phyloP scores from a whole-genome alignment of 2,329 filamentous ascomycete genomes.

The Didymella glomerata region DNA sequence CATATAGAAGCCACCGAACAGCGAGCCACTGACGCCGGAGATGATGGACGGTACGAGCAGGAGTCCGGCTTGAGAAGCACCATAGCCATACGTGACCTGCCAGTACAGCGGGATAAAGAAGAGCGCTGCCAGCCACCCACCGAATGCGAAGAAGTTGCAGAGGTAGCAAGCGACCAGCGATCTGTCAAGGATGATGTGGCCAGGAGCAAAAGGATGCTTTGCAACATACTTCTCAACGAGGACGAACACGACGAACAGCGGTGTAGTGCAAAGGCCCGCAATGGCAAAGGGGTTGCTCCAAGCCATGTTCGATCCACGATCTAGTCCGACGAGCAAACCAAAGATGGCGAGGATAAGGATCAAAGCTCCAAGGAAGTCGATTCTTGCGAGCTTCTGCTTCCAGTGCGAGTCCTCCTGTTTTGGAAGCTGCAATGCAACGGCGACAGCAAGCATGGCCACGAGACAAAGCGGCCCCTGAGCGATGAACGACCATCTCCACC shows the following conservation, averaged over 20 bases:
- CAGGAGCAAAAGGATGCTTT: slow-evolving; percentile 75
- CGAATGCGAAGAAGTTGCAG: slow-evolving; percentile 76
- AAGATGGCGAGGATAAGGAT: slow-evolving; percentile 72
- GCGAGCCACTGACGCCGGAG: slow-evolving; percentile 68
- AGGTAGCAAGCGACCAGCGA: slow-evolving; percentile 73
- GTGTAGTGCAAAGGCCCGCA: slow-evolving; percentile 63
- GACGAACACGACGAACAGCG: slow-evolving; percentile 72
- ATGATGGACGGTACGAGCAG: slow-evolving; percentile 73
- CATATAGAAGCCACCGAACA: slow-evolving; percentile 73
- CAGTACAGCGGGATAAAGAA: slow-evolving; percentile 84
- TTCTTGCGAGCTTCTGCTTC: slow-evolving; percentile 69
- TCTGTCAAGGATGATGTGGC: slow-evolving; percentile 74
- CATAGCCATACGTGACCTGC: slow-evolving; percentile 73
- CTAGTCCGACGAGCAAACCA: slow-evolving; percentile 72
- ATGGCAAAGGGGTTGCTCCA: slow-evolving; percentile 70
- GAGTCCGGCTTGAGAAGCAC: slow-evolving; percentile 70
- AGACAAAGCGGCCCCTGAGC: slow-evolving; percentile 74
- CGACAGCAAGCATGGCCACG: slow-evolving; percentile 70
- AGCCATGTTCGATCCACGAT: slow-evolving; percentile 75
- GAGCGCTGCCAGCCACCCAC: slow-evolving; percentile 65
- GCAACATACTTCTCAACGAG: slow-evolving; percentile 74
- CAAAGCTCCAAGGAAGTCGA: slow-evolving; percentile 77
- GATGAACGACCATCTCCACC: slow-evolving; percentile 81
- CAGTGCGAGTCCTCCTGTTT: slow-evolving; percentile 66
- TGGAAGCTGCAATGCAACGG: slow-evolving; percentile 69